Conservation (phyloP, 2,329 filamentous ascomycete species). For the Herpotrichia juniperi region DNA sequence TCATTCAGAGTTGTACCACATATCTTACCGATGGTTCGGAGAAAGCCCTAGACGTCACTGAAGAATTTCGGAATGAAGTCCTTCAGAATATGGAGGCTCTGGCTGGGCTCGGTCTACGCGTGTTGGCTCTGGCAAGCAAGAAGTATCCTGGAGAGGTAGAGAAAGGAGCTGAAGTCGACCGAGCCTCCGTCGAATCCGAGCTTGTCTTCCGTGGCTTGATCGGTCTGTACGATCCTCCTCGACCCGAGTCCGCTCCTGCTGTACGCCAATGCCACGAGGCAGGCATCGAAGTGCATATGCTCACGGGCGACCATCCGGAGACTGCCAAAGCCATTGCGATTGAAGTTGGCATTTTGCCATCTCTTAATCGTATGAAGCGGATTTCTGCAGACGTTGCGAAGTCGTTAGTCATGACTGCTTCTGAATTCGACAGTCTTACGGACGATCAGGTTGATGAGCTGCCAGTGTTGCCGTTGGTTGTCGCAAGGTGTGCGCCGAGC, state of each 20-base stretch:
- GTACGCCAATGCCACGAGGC: constrained; percentile 46
- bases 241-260: constrained; percentile 70
- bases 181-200: constrained; percentile 9
- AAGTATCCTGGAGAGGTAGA: constrained; percentile 39
- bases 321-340: constrained; percentile 54
- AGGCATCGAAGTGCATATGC: constrained; percentile 55
- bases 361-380: constrained; percentile 11
- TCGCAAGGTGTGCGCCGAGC: constrained; percentile 52
- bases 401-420: constrained; percentile 41
- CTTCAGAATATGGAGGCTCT: constrained; percentile 17
- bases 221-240: constrained; percentile 82
- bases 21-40: constrained; percentile 4
- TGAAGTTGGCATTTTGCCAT: constrained; percentile 52
- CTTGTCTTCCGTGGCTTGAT: constrained; percentile 65
- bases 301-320: constrained; percentile 53
- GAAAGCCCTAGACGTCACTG: constrained; percentile 12
- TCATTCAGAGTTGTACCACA: constrained; percentile 18
- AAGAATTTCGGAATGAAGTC: constrained; percentile 16
- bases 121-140: constrained; percentile 23
- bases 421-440: constrained; percentile 50
- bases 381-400: constrained; percentile 8
- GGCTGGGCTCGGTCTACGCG: constrained; percentile 23
- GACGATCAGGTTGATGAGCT: constrained; percentile 50
- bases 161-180: constrained; percentile 21
- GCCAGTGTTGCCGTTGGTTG: constrained; percentile 48